Base-by-base conservation (phyloP, 1,284 basidiomycete species). In the Albatrellus sp. region DNA sequence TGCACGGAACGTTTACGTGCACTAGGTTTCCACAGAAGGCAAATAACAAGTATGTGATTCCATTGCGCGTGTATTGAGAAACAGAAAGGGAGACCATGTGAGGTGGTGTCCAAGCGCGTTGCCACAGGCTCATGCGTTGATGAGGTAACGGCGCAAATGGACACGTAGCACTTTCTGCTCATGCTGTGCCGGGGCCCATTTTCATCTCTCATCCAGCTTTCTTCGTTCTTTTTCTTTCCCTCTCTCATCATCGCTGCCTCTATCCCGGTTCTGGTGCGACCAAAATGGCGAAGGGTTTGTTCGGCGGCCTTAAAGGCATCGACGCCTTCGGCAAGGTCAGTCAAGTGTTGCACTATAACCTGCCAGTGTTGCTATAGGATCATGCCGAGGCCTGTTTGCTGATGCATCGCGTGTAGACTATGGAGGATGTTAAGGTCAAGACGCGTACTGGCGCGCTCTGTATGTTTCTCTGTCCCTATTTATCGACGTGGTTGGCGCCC, bases 301-400 rank as follows among this genome's bases (percentile, higher is more conserved):
- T 86, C 57, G 73, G 72, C 44, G 73, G 70, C 53, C 72, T 89
- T 53, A 89, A 85, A 60, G 82, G 85, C 62, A 75, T 98, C 50
- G 93, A 98, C 72, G 94, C 93, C 63, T 98, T 98, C 70, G 93
- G 92, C 52, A 98, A 97, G 81, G 93, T 92, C 57, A 55, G 50
- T 37, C 37, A 44, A 45, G 46, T 30, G 44, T 33, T 45, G 24
- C 24, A 24, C 24, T 24, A 7, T 24, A 24, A 7, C 24, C 24
- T 4, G 24, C 24, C 24, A 24, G 7, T 24, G 7, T 24, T 24
- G 24, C 36, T 12, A 31, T 2, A 6, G 11, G 17, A 17, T 12
- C 5, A 43, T 34, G 14, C 16, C 40, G 19, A 43, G 33, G 12
- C 6, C 9, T n/a, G 30, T 10, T 35, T 17, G 24, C 7, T 24